Percentiles rank a stretch among this genome's conserved stretches.
phyloP scores from a whole-genome alignment of 2,329 filamentous ascomycete species.

The Phialocephala sp. region DNA sequence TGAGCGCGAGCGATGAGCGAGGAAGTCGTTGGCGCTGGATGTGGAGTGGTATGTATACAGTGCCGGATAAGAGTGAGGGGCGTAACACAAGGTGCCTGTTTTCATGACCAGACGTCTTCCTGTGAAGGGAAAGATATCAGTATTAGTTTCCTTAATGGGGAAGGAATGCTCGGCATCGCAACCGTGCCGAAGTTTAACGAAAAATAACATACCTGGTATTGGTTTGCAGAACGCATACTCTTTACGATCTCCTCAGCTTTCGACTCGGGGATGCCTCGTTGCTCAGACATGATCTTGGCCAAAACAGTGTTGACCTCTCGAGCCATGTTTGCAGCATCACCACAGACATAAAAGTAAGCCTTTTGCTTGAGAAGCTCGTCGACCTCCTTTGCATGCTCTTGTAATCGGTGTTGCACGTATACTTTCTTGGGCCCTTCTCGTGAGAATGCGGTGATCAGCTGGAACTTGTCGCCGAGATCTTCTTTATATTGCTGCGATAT shows the following conservation, averaged over 20 bases:
- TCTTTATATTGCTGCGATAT: constrained; percentile 75
- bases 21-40: neutral
- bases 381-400: constrained; percentile 81
- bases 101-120: constrained; percentile 25
- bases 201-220: constrained; percentile 77
- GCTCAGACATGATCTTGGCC: constrained; percentile 82
- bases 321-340: constrained; percentile 97
- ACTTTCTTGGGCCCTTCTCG: constrained; percentile 86
- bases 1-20: neutral
- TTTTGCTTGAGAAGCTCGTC: constrained; percentile 85
- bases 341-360: constrained; percentile 97
- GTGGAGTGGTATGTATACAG: neutral
- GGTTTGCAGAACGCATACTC: constrained; percentile 91
- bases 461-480: constrained; percentile 84
- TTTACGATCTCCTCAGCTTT: constrained; percentile 98
- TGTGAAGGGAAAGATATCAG: constrained; percentile 16
- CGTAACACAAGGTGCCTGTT: neutral
- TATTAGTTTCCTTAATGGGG: constrained; percentile 11
- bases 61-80: neutral
- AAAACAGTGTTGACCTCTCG: constrained; percentile 90
- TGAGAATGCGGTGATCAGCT: constrained; percentile 94
- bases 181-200: neutral
- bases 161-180: neutral
- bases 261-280: constrained; percentile 79
- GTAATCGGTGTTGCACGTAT: constrained; percentile 93